Percentiles rank a stretch among this genome's conserved stretches.
These are phyloP conservation scores for Elongisporangium undulatum DNA, from an alignment of 352 stramenopile genomes.

Conservation along the genomic window DNA sequence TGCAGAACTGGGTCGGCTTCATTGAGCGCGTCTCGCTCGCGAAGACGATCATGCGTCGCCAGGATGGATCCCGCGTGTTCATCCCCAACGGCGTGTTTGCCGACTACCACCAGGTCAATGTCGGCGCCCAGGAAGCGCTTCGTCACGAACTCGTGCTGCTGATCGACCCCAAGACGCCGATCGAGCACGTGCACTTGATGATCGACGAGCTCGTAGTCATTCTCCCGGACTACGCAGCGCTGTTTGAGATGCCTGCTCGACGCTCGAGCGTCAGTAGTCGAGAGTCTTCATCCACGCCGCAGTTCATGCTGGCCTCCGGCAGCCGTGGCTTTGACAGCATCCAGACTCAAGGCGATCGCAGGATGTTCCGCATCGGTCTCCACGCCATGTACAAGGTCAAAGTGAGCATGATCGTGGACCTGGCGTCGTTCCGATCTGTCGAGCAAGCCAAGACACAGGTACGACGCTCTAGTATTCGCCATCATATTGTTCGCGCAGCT, in stretches of 20 bases:
- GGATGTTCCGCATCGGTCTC: slow-evolving; percentile 30
- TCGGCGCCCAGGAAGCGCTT: slow-evolving; percentile 41
- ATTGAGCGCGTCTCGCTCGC: slow-evolving; percentile 78
- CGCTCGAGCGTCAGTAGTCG: slow-evolving; percentile 6
- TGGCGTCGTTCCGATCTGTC: slow-evolving; percentile 38
- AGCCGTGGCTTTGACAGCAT: slow-evolving; percentile 28
- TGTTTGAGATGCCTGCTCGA: slow-evolving; percentile 8
- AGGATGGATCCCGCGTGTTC: slow-evolving; percentile 66
- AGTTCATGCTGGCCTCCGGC: slow-evolving; percentile 12
- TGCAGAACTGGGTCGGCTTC: slow-evolving; percentile 45
- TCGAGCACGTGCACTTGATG: slow-evolving; percentile 37
- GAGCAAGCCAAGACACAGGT: slow-evolving; percentile 68
- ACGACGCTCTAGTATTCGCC: neutral
- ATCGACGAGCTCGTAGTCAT: slow-evolving; percentile 28
- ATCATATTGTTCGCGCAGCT: neutral
- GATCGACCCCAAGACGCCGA: slow-evolving; percentile 31
- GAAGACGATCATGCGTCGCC: slow-evolving; percentile 59
- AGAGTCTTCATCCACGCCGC: slow-evolving; percentile 14
- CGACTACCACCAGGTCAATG: slow-evolving; percentile 66
- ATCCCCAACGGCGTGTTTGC: slow-evolving; percentile 80
- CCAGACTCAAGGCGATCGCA: slow-evolving; percentile 16
- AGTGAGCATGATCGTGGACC: slow-evolving; percentile 54
- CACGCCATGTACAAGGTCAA: slow-evolving; percentile 59
- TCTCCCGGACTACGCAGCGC: slow-evolving; percentile 30
- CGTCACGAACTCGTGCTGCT: slow-evolving; percentile 45